Base-by-base conservation (phyloP, 2,329 filamentous ascomycete species). In the Cladosporium sp. region DNA sequence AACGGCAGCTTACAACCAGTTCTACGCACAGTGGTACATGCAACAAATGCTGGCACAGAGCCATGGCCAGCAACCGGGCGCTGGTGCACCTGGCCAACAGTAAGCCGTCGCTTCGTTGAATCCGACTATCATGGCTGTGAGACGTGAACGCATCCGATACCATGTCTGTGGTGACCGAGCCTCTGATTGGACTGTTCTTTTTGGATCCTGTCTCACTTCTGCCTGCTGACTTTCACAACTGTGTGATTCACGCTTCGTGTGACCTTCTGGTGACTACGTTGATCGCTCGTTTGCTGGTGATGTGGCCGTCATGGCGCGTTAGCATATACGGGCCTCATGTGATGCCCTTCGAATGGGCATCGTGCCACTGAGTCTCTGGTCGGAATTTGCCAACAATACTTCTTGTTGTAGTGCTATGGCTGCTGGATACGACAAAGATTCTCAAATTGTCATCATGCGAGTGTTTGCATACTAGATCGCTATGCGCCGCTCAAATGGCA, bases 11-110 rank as follows among this genome's bases (percentile, higher is more conserved):
- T 54, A 58, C 28, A 36, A 50, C 17, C 55, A 57, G 25, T 57
- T 42, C 45, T 57, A 57, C 28, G 58, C 53, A 45, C 62, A 64
- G 53, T 68, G 65, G 65, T 66, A 66, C 50, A 62, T 62, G 44
- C 59, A 59, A 56, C 66, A 68, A 55, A 65, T 67, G 64, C 61
- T 58, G 64, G 67, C 58, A 40, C 68, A 75, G 57, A 68, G 67
- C 52, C 71, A 74, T 58, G 68, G 67, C 52, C 71, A 74, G 58
- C 66, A 73, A 47, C 66, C 68, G 35, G 63, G 65, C 55, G 62
- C 66, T 59, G 66, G 67, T 65, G 62, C 66, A 22, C 66, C 66
- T 45, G 68, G 68, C 22, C 40, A 34, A 34, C 52, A 55, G 52
- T 47, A 55, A 37, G 28, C 19, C 28, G 20, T 19, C 47, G 52